Base-by-base conservation (phyloP, 768 basidiomycete genomes). In the Phallus indusiatus region DNA sequence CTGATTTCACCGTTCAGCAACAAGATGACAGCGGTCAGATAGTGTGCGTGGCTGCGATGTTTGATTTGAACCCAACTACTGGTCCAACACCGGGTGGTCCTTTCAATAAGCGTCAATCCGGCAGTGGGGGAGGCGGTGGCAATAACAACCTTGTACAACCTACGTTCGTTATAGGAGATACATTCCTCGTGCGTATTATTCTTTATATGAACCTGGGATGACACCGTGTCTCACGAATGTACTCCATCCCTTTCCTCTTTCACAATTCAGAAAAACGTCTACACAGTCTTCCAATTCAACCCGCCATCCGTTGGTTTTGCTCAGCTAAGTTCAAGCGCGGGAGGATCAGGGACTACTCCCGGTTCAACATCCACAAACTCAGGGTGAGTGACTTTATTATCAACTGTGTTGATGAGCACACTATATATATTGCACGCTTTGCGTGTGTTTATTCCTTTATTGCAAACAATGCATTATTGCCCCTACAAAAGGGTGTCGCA, bases 1-100 rank as follows among this genome's bases (percentile, higher is more conserved):
- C 65, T 6, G 95, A 99, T 66, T 88, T 98, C 80, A 91, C 88
- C 69, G 72, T 95, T 10, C 88, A 89, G 2, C 64, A 65, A 0
- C 64, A 86, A 55, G 69, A 68, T 35, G 68, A 21, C 48, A 35
- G 48, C 10, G 64, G 67, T 36, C 66, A 74, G 67, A 52, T 68
- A 61, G 59, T 75, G 70, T 88, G 88, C 62, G 66, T 81, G 0
- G 88, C 88, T 34, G 85, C 79, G 1, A 81, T 91, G 55, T 90
- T 90, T 60, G 88, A 89, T 62, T 68, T 88, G n/a, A 71, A 69
- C 16, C 65, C 70, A 6, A 86, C 86, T 2, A 76, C 71, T 33
- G 73, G 72, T 54, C 70, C 81, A 35, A 71, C 14, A 64, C 48
- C 57, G 5, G 57, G 67, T 17, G 59, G 54, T 37, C 49, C 42